These are phyloP conservation scores for Pseudohyphozyma bogoriensis DNA, from an alignment of 768 basidiomycete species.

Conservation along the genomic window DNA sequence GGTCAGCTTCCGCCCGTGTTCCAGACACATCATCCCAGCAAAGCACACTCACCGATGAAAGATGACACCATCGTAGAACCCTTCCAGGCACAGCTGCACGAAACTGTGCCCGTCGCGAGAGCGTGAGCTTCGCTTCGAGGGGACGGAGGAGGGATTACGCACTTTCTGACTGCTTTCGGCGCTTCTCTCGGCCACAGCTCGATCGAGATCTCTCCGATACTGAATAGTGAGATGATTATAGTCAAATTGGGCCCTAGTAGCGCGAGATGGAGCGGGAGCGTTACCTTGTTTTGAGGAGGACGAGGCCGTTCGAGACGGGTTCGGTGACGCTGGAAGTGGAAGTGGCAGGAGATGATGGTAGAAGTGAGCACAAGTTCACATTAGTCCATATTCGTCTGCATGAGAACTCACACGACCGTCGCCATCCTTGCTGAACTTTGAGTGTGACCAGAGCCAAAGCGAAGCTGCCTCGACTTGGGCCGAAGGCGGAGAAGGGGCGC, in stretches of 20 bases:
- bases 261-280: too few relatives aligned
- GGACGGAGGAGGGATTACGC: not conserved
- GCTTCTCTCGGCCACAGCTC: constrained; percentile 55
- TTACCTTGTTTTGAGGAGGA: constrained; percentile 16
- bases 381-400: too few relatives aligned
- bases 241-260: too few relatives aligned
- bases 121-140: too few relatives aligned
- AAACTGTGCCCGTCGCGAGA: constrained; percentile 17
- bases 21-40: constrained; percentile 1
- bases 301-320: constrained; percentile 12
- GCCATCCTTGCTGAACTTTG: too few relatives aligned
- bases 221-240: too few relatives aligned
- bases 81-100: constrained; percentile 39
- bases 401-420: too few relatives aligned
- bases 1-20: constrained; percentile 38
- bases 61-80: constrained; percentile 91
- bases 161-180: constrained; percentile 71
- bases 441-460: too few relatives aligned
- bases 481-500: too few relatives aligned
- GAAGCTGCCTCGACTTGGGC: too few relatives aligned
- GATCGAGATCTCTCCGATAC: constrained; percentile 31
- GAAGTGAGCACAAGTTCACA: too few relatives aligned
- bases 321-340: constrained; percentile 14
- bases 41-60: constrained; percentile 56
- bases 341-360: not conserved